Evolutionary conservation across 441 rosid genomes (phyloP), one percentile per base, ranked within the genome.

Genomic region (Adansonia rubrostipa): DNA sequence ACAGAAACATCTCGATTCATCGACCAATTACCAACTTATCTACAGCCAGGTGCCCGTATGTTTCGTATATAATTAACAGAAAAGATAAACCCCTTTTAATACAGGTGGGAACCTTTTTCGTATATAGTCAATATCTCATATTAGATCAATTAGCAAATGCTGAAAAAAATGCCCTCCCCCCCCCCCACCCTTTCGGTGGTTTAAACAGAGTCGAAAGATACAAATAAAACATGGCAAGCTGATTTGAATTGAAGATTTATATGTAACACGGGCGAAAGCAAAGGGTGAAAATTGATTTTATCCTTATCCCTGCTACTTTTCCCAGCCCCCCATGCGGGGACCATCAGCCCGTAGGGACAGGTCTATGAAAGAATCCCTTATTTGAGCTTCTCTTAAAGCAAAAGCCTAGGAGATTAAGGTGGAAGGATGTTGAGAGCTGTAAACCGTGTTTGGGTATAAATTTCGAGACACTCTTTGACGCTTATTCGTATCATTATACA

Each of bases 241-340:
- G 54, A 63, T 68, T 70, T 9, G 54, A 45, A 76, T 65, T 44
- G 19, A 54, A 45, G 33, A 28, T 28, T 28, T 28, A 28, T 28
- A 28, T 28, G 33, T 28, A 28, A 28, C 33, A 28, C 33, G 33
- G 33, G 33, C 33, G 33, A 28, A 28, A 28, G 33, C 33, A 28
- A 28, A 28, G 33, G 33, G 33, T 28, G 33, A 28, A 28, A 28
- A 28, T 28, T 28, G 4, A 74, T 67, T 57, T 65, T 56, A 28
- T 57, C 50, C 15, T 19, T 48, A 15, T 19, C 64, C 3, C 47
- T 45, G 48, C 17, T 62, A 19, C 74, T 28, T 61, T 77, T 54
- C 75, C 19, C 76, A 10, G 61, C 76, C 60, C 62, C 66, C 73
- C 11, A 53, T 66, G 66, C 65, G 73, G 79, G 79, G 79, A 76